Conservation (phyloP, 108 stramenopile species). For the Skeletonema menzelii region DNA sequence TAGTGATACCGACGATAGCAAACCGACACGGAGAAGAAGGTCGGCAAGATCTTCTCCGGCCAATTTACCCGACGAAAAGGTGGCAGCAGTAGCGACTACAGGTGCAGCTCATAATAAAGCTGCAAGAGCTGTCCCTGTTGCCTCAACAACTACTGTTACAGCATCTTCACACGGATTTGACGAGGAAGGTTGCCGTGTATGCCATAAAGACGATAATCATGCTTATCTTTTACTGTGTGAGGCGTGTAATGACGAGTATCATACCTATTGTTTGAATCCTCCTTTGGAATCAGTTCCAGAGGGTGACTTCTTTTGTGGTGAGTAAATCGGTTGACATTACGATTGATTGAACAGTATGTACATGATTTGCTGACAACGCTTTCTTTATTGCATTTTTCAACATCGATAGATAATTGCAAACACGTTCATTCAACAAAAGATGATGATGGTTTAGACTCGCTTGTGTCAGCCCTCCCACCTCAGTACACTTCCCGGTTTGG, state of each 20-base stretch:
- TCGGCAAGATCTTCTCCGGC: background rate
- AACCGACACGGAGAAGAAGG: background rate
- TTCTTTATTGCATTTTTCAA: background rate
- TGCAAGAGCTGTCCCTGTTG: background rate
- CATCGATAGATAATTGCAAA: slow-evolving; percentile 51
- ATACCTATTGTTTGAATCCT: slow-evolving; percentile 73
- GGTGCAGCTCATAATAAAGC: background rate
- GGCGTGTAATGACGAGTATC: slow-evolving; percentile 83
- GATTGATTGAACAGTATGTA: too few relatives aligned
- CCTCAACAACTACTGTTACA: background rate
- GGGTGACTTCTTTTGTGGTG: slow-evolving; percentile 84
- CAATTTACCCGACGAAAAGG: background rate
- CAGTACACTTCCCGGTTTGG: slow-evolving; percentile 75
- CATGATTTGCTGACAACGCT: background rate
- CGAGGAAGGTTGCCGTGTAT: slow-evolving; percentile 66
- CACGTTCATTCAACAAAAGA: slow-evolving; percentile 25
- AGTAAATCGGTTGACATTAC: slow-evolving; percentile 19
- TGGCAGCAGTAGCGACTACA: background rate
- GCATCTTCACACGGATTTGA: background rate
- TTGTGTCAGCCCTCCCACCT: slow-evolving; percentile 70
- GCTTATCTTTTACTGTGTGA: slow-evolving; percentile 81
- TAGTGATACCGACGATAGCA: background rate
- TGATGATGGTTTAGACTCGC: slow-evolving; percentile 62
- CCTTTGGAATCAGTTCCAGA: slow-evolving; percentile 66
- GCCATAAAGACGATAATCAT: slow-evolving; percentile 78